Conservation (phyloP, 129 eudicot species). For the Saussurea involucrata region DNA sequence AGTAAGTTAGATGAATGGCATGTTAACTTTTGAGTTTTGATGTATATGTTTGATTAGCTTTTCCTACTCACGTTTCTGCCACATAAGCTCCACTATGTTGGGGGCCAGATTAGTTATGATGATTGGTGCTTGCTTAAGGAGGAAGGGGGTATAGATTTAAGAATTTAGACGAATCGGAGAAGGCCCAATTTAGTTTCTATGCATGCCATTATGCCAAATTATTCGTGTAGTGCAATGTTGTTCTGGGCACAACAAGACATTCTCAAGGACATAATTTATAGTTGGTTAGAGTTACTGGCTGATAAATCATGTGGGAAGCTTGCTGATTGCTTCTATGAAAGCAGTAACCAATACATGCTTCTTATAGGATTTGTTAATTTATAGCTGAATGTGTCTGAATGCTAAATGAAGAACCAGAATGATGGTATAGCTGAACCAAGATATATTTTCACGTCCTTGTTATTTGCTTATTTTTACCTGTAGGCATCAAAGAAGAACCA, state of each 20-base stretch:
- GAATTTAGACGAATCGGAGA: too few species aligned
- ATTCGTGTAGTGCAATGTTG: too few species aligned
- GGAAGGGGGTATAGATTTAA: too few species aligned
- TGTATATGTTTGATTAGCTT: background rate
- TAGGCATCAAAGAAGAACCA: slow-evolving; percentile 50
- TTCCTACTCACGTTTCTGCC: background rate
- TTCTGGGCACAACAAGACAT: too few species aligned
- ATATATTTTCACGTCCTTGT: background rate
- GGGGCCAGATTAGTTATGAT: too few species aligned
- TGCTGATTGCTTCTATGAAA: background rate
- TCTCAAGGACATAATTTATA: too few species aligned
- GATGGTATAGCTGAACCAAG: background rate
- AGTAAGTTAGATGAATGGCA: background rate
- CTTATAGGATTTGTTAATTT: background rate
- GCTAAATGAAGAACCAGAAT: too few species aligned
- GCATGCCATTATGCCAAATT: too few species aligned
- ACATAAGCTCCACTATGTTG: background rate
- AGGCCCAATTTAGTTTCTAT: too few species aligned
- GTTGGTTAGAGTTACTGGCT: background rate
- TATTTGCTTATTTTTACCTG: background rate
- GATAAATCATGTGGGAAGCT: background rate
- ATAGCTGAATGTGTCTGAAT: background rate
- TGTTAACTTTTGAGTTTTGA: background rate
- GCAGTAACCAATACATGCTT: background rate
- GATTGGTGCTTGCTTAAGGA: too few species aligned